phyloP scores from a whole-genome alignment of 805 yeast genomes.

The Metschnikowia arizonensis region DNA sequence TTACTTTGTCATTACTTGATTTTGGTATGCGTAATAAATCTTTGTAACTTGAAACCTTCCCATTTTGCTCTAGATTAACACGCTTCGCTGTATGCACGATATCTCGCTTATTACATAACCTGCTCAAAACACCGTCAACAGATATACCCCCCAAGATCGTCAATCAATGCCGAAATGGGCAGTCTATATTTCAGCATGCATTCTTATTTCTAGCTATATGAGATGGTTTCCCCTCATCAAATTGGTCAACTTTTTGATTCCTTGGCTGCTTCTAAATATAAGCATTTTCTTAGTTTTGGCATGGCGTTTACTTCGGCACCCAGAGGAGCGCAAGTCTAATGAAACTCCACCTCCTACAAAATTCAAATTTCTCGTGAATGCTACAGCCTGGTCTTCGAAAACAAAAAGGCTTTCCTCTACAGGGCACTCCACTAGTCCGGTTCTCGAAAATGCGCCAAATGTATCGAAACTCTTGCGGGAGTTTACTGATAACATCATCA shows the following conservation, averaged over 20 bases:
- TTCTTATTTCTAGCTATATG: background rate
- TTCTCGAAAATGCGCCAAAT: slow-evolving; percentile 13
- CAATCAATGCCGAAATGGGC: slow-evolving; percentile 4
- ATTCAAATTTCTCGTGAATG: background rate
- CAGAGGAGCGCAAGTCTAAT: slow-evolving; percentile 2
- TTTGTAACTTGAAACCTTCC: background rate
- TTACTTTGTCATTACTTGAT: too few relatives aligned
- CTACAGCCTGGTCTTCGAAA: background rate
- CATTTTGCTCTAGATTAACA: background rate
- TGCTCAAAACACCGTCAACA: background rate
- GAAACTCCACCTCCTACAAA: background rate
- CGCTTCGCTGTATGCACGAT: slow-evolving; percentile 3
- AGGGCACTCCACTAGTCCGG: background rate
- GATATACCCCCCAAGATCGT: background rate
- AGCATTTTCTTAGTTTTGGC: background rate
- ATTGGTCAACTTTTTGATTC: background rate
- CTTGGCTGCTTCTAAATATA: background rate
- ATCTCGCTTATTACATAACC: background rate
- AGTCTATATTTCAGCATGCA: background rate
- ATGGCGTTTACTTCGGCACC: background rate
- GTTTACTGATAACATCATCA: slow-evolving; percentile 44
- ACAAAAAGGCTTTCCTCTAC: background rate
- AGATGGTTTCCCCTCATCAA: background rate
- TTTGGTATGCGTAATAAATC: too few relatives aligned
- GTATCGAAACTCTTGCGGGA: slow-evolving; percentile 52